phyloP scores from a whole-genome alignment of 2,329 filamentous ascomycete species.

The Colletotrichum salicis region DNA sequence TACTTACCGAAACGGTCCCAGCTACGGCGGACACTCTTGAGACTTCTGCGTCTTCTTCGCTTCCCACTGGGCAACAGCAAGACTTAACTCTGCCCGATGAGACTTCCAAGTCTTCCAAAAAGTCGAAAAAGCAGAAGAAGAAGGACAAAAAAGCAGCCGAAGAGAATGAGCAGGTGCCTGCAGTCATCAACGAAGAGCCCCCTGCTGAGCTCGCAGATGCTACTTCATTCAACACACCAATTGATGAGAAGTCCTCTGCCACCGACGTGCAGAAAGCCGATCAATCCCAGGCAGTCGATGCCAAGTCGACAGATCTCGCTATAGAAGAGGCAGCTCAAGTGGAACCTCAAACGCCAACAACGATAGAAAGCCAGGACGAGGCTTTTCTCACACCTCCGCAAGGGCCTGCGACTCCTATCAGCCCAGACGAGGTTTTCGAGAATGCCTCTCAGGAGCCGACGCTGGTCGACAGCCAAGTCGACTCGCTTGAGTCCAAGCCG shows the following conservation, averaged over 20 bases:
- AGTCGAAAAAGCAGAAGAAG: constrained; percentile 36
- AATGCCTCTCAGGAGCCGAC: constrained; percentile 19
- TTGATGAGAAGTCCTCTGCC: background rate
- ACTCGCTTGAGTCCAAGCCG: constrained; percentile 14
- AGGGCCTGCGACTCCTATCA: background rate
- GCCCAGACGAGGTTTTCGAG: constrained; percentile 1
- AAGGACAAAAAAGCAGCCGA: constrained; percentile 37
- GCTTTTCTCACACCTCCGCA: constrained; percentile 14
- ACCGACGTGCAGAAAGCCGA: background rate
- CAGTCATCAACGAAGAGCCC: background rate
- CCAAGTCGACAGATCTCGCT: background rate
- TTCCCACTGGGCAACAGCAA: constrained; percentile 13
- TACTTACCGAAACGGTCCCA: background rate
- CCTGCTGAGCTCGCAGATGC: background rate
- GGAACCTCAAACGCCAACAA: constrained; percentile 18
- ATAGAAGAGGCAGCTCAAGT: background rate
- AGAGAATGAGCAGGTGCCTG: background rate
- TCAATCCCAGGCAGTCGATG: background rate
- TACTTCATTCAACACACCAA: background rate
- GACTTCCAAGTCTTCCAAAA: constrained; percentile 16
- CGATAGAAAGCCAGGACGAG: constrained; percentile 6
- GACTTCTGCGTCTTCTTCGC: constrained; percentile 11
- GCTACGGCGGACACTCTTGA: background rate
- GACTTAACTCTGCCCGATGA: constrained; percentile 8
- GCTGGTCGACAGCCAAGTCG: constrained; percentile 23